phyloP scores from a whole-genome alignment of 2,329 filamentous ascomycete genomes.

The Talaromyces sp. region DNA sequence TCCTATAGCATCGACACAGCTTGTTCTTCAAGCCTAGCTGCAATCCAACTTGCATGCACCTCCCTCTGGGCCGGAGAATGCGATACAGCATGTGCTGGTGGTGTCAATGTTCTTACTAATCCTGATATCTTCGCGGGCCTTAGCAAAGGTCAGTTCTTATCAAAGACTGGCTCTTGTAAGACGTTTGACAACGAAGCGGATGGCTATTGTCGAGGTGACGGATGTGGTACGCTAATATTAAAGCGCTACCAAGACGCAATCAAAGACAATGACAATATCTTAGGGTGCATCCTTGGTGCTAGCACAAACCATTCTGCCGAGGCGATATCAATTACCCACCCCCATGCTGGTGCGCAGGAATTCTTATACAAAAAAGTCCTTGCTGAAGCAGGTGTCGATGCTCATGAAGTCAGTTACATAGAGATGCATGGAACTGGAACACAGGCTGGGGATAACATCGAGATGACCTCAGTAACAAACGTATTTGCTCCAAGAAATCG shows the following conservation, averaged over 20 bases:
- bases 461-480: slow-evolving; percentile 28
- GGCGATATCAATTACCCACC: slow-evolving; percentile 5
- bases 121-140: slow-evolving; percentile 1
- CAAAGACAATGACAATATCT: slow-evolving; percentile 22
- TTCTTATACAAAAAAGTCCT: slow-evolving; percentile 23
- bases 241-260: slow-evolving; percentile 22
- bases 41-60: slow-evolving; percentile 2
- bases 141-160: slow-evolving; percentile 10
- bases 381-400: slow-evolving; percentile 7
- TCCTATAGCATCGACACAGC: slow-evolving; percentile 9
- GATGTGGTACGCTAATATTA: slow-evolving; percentile 21
- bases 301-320: slow-evolving; percentile 35
- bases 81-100: slow-evolving; percentile 9
- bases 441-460: slow-evolving; percentile 30
- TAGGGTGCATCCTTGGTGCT: slow-evolving; percentile 22
- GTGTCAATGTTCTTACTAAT: background rate
- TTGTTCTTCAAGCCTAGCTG: slow-evolving; percentile 1
- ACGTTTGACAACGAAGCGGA: slow-evolving; percentile 19
- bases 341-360: slow-evolving; percentile 19
- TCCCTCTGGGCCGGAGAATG: background rate
- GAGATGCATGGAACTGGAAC: slow-evolving; percentile 34
- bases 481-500: slow-evolving; percentile 27
- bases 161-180: slow-evolving; percentile 14
- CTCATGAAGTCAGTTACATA: slow-evolving; percentile 27
- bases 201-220: slow-evolving; percentile 24